Evolutionary conservation across 1,284 basidiomycete genomes (phyloP), one percentile per base, ranked within the genome.

Genomic region (Sphaerobolus stellatus): DNA sequence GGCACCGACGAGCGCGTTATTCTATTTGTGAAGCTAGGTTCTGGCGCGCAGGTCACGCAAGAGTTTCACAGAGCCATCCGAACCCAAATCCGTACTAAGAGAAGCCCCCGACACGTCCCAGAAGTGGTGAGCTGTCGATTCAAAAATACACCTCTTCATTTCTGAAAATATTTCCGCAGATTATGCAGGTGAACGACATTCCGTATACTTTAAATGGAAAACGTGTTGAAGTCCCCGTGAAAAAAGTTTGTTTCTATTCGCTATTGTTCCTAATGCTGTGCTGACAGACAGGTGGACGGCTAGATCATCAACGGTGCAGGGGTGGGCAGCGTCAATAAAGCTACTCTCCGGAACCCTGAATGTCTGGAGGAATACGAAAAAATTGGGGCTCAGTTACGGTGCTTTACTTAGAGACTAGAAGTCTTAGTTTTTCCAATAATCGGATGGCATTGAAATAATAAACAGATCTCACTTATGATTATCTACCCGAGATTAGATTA

Each of bases 191-290:
- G 4, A 60, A 68, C 9, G 90, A 91, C 67, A 81, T 92, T 27
- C 91, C 91, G 14, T 88, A 92, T 68, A 95, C 92, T 13, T 72
- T 93, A 52, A 94, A 94, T 60, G 87, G 88, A 30, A 95, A 94
- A 68, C 81, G 86, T 43, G 89, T 94, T 48, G 92, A 94, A 69
- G 87, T 92, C 11, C 80, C 88, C 8, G 84, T 90, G 29, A 91
- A 90, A 70, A 92, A 91, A 79, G 84, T 86, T 47, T 48, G 64
- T 54, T 30, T 58, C 61, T 46, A 31, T 4, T 40, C 28, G 67
- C 51, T 48, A 61, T 64, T 8, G 22, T 40, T 13, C 28, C 24
- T 43, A 34, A 44, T 31, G n/a, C 61, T 68, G 40, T 18, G 56
- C 53, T n/a, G n/a, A n/a, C n/a, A n/a, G n/a, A n/a, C n/a, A n/a